A percentile compares a stretch with the other conserved stretches of the same genome.
Evolutionary conservation across 2,329 filamentous ascomycete species (phyloP).

Genomic region (Ophiocordyceps unilateralis): DNA sequence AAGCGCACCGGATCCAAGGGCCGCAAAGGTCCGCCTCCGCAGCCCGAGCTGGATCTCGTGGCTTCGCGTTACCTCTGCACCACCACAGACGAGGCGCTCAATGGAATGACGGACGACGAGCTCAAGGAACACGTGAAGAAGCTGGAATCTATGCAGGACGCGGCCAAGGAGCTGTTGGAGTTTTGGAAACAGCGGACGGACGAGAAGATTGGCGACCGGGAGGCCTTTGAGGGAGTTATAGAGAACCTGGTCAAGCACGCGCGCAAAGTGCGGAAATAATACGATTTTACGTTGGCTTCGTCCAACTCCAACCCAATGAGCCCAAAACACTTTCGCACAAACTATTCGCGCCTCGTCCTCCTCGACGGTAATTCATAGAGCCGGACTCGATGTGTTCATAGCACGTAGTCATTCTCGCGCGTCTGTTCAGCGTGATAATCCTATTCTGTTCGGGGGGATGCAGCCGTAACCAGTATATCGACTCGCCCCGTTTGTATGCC

Average conservation of each 20-base stretch:
- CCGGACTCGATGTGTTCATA: neutral
- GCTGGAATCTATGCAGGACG: constrained; percentile 51
- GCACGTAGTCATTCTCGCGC: neutral
- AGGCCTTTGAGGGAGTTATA: constrained; percentile 91
- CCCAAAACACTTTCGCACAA: too few relatives aligned
- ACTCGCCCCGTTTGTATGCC: neutral
- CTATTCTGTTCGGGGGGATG: neutral
- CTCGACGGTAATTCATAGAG: neutral
- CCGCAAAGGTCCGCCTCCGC: constrained; percentile 43
- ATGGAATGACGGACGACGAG: constrained; percentile 64
- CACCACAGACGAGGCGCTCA: constrained; percentile 69
- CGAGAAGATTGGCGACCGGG: constrained; percentile 75
- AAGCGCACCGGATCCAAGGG: constrained; percentile 27
- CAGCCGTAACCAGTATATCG: neutral
- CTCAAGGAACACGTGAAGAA: constrained; percentile 52
- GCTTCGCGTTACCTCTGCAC: constrained; percentile 61
- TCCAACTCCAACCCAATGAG: too few relatives aligned
- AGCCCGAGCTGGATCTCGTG: constrained; percentile 64
- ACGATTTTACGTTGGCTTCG: neutral
- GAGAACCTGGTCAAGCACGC: constrained; percentile 91
- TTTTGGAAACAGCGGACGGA: constrained; percentile 81
- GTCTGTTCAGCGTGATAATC: neutral
- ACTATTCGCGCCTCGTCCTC: neutral
- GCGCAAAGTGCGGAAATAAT: constrained; percentile 61
- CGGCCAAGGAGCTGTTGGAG: constrained; percentile 60